Conservation (phyloP, 352 stramenopile genomes). For the Phytophthora crassamura region DNA sequence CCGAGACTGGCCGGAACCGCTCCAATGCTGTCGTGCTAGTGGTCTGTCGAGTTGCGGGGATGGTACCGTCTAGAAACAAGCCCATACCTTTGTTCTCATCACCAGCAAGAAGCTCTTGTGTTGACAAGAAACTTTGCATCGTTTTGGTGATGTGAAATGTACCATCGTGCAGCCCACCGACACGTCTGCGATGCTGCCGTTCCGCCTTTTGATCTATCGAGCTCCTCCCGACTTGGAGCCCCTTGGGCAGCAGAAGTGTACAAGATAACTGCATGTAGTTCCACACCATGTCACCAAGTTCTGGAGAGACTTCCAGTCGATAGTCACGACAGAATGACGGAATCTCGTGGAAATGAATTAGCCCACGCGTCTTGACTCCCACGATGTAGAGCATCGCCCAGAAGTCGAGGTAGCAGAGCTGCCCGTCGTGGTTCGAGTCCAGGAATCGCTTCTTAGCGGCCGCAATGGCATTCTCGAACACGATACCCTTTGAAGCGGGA, state of each 20-base stretch:
- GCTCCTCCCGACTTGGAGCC: slow-evolving; percentile 60
- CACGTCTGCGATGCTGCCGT: slow-evolving; percentile 48
- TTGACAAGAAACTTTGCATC: slow-evolving; percentile 45
- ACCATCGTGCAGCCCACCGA: slow-evolving; percentile 59
- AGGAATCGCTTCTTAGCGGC: slow-evolving; percentile 55
- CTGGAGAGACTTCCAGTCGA: slow-evolving; percentile 69
- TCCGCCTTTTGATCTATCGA: slow-evolving; percentile 51
- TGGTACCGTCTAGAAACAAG: slow-evolving; percentile 45
- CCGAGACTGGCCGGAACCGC: slow-evolving; percentile 47
- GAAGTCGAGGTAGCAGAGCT: slow-evolving; percentile 84
- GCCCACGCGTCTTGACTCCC: slow-evolving; percentile 50
- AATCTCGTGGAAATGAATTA: slow-evolving; percentile 75
- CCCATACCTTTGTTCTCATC: slow-evolving; percentile 15
- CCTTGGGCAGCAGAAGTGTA: slow-evolving; percentile 59
- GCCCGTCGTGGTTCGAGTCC: slow-evolving; percentile 62
- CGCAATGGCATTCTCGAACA: slow-evolving; percentile 62
- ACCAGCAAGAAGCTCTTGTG: slow-evolving; percentile 49
- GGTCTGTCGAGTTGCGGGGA: slow-evolving; percentile 38
- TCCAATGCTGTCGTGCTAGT: slow-evolving; percentile 50
- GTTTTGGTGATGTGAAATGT: slow-evolving; percentile 44
- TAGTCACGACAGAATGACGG: slow-evolving; percentile 79
- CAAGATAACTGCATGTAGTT: slow-evolving; percentile 73
- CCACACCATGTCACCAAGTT: slow-evolving; percentile 51
- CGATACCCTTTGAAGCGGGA: slow-evolving; percentile 35
- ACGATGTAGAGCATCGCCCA: slow-evolving; percentile 88